A percentile compares a stretch with the other conserved stretches of the same genome.
These are phyloP conservation scores for Lactarius sanguifluus DNA, from an alignment of 768 basidiomycete genomes.

Conservation along the genomic window DNA sequence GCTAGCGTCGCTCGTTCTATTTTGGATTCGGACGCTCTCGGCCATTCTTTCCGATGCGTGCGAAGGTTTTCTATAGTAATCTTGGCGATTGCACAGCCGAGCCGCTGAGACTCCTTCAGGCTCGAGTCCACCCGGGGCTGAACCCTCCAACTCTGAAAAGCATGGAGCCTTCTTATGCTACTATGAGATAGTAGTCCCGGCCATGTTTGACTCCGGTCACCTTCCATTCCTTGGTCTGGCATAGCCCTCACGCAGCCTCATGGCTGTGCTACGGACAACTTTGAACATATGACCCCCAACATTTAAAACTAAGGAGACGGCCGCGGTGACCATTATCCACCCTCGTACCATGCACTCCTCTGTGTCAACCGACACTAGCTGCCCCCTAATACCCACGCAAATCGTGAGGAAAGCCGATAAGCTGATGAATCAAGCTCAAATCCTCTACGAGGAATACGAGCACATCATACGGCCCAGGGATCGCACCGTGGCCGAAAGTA, in stretches of 20 bases:
- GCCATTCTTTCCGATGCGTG: too few relatives aligned
- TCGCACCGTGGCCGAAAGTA: neutral
- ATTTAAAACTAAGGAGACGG: neutral
- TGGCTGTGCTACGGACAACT: neutral
- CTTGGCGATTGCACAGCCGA: neutral
- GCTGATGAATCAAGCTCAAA: neutral
- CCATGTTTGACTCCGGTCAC: neutral
- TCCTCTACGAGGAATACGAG: neutral
- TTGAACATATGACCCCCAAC: neutral
- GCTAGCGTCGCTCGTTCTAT: neutral
- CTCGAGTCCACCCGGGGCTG: too few relatives aligned
- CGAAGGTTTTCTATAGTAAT: neutral
- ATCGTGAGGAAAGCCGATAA: slow-evolving; percentile 3
- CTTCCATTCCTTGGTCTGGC: neutral
- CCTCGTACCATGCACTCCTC: neutral
- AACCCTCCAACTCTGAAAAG: neutral
- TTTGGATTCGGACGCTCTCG: neutral
- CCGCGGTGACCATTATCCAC: neutral
- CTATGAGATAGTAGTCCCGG: neutral
- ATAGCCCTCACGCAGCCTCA: neutral
- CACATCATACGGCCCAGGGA: neutral
- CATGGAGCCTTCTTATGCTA: too few relatives aligned
- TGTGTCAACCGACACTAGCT: too few relatives aligned
- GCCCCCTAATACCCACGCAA: neutral
- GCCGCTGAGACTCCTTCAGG: neutral